Evolutionary conservation across 805 yeast genomes (phyloP).

Genomic region (Schwanniomyces sp.): DNA sequence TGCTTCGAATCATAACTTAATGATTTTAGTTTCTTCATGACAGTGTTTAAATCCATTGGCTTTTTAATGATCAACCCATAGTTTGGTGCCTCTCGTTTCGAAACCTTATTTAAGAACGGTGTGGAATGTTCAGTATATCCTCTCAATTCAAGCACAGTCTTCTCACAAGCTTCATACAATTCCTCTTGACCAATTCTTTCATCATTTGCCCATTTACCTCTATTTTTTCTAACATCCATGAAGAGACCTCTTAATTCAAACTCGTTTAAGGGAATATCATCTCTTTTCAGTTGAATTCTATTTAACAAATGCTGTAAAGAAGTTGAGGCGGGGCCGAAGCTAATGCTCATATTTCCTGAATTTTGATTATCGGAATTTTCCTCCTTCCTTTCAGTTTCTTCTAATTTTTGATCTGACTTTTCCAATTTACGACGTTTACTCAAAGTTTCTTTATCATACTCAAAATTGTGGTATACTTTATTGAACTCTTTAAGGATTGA

Average conservation of each 20-base stretch:
- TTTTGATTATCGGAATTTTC: slow-evolving; percentile 11
- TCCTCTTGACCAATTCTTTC: slow-evolving; percentile 97
- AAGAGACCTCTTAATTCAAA: slow-evolving; percentile 80
- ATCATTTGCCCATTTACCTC: slow-evolving; percentile 98
- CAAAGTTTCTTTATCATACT: slow-evolving; percentile 73
- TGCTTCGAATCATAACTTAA: slow-evolving; percentile 81
- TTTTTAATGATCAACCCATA: slow-evolving; percentile 84
- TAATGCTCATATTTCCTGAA: slow-evolving; percentile 26
- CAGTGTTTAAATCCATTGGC: slow-evolving; percentile 97
- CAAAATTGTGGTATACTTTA: slow-evolving; percentile 73
- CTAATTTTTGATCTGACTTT: slow-evolving; percentile 73
- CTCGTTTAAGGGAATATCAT: slow-evolving; percentile 73
- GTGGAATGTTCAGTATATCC: slow-evolving; percentile 96
- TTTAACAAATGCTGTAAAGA: slow-evolving; percentile 73
- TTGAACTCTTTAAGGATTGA: slow-evolving; percentile 60
- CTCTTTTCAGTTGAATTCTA: slow-evolving; percentile 76
- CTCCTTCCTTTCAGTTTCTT: slow-evolving; percentile 17
- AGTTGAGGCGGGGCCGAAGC: slow-evolving; percentile 37
- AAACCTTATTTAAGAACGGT: slow-evolving; percentile 92
- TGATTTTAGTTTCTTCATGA: slow-evolving; percentile 81
- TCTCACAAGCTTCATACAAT: slow-evolving; percentile 94
- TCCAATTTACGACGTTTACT: slow-evolving; percentile 75
- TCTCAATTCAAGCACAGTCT: slow-evolving; percentile 85
- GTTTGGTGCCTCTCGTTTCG: slow-evolving; percentile 97
- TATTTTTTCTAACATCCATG: slow-evolving; percentile 88